A percentile compares a stretch with the other conserved stretches of the same genome.
phyloP scores from a whole-genome alignment of 1,284 basidiomycete species.

The Ustilago vetiveriae region DNA sequence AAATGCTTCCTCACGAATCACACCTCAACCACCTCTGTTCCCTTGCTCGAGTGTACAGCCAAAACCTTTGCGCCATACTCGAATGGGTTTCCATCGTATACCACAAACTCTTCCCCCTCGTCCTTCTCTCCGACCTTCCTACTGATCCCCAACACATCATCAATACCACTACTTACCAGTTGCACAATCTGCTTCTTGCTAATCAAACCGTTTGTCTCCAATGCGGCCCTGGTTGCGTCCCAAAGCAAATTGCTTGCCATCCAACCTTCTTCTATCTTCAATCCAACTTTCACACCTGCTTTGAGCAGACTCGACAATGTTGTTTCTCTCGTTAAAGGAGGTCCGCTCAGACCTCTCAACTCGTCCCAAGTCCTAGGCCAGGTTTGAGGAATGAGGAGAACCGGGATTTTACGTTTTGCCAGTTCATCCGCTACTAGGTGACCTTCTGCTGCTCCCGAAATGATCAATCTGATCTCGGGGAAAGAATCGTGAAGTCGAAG shows the following conservation, averaged over 20 bases:
- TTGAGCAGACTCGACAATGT: slow-evolving; percentile 74
- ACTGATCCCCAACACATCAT: slow-evolving; percentile 73
- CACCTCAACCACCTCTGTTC: slow-evolving; percentile 40
- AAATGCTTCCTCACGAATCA: no score
- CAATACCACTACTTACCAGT: slow-evolving; percentile 74
- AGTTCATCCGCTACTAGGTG: slow-evolving; percentile 75
- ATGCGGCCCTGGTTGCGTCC: slow-evolving; percentile 69
- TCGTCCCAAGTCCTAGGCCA: slow-evolving; percentile 78
- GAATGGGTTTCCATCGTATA: slow-evolving; percentile 73
- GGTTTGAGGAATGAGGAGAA: slow-evolving; percentile 76
- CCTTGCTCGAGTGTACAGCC: slow-evolving; percentile 68
- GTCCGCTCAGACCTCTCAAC: slow-evolving; percentile 77
- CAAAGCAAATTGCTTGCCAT: slow-evolving; percentile 76
- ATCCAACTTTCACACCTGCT: slow-evolving; percentile 78
- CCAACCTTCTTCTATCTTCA: slow-evolving; percentile 75
- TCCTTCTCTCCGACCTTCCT: neutral
- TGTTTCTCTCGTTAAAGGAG: slow-evolving; percentile 77
- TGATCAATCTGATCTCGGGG: slow-evolving; percentile 73
- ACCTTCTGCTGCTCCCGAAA: slow-evolving; percentile 80
- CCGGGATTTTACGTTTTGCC: slow-evolving; percentile 75
- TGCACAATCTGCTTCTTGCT: slow-evolving; percentile 72
- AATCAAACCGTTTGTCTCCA: slow-evolving; percentile 64
- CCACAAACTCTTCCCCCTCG: slow-evolving; percentile 73
- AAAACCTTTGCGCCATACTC: slow-evolving; percentile 74
- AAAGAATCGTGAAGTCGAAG: slow-evolving; percentile 78